Evolutionary conservation across 2,329 filamentous ascomycete species (phyloP).

Genomic region (Colletotrichum acutatum): DNA sequence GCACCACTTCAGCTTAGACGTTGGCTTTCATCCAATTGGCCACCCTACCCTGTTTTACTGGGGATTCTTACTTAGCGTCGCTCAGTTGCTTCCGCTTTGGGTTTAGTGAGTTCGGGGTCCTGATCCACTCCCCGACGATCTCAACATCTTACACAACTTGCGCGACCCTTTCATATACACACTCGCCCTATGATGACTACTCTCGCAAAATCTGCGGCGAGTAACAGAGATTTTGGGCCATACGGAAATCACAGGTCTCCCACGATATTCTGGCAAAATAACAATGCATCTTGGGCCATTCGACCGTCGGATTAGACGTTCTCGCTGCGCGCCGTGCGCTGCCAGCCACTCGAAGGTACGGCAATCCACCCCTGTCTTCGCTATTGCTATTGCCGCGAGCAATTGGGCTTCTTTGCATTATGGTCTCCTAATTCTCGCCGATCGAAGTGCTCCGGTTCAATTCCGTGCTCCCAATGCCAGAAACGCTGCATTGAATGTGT

Average conservation of each 20-base stretch:
- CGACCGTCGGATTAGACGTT: constrained; percentile 45
- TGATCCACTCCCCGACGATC: neutral
- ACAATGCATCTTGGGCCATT: constrained; percentile 47
- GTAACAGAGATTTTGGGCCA: neutral
- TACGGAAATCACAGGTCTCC: neutral
- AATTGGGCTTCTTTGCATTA: too few relatives aligned
- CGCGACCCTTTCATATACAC: neutral
- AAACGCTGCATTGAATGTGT: constrained; percentile 39
- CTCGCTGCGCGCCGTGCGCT: constrained; percentile 44
- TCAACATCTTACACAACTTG: neutral
- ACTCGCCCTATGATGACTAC: neutral
- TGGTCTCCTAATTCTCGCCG: neutral
- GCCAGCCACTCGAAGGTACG: constrained; percentile 48
- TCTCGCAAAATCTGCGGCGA: neutral
- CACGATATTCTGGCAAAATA: neutral
- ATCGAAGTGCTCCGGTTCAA: constrained; percentile 46
- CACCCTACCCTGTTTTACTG: neutral
- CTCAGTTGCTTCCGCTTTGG: constrained; percentile 31
- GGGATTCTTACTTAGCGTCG: constrained; percentile 22
- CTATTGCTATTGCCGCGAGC: neutral
- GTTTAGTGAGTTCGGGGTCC: neutral
- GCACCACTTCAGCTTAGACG: neutral
- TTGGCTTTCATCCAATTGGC: constrained; percentile 1
- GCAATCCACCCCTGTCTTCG: neutral
- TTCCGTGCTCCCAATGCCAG: constrained; percentile 45